These are phyloP conservation scores for Solanum etuberosum DNA, from an alignment of 257 asterid genomes.

Conservation along the genomic window DNA sequence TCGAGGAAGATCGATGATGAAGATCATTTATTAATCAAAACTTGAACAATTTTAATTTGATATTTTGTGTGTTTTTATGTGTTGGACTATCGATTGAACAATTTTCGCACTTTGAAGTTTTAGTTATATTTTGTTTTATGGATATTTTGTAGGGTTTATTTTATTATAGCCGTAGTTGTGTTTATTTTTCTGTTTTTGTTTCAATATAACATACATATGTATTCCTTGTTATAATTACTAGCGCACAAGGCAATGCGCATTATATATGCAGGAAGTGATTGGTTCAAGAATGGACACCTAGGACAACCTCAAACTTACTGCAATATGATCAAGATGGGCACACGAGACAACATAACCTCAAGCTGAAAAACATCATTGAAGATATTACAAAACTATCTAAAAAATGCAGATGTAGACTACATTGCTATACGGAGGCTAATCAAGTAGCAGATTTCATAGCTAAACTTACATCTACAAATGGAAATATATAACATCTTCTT, in stretches of 20 bases:
- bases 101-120: background rate
- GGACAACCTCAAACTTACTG: too few species aligned
- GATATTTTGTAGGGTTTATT: background rate
- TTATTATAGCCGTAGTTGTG: background rate
- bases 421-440: too few species aligned
- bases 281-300: background rate
- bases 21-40: background rate
- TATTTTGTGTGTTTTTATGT: background rate
- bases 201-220: background rate
- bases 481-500: too few species aligned
- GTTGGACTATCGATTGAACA: background rate
- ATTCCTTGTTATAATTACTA: background rate
- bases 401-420: too few species aligned
- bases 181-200: background rate
- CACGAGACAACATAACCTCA: background rate
- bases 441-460: too few species aligned
- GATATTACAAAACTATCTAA: too few species aligned
- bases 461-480: too few species aligned
- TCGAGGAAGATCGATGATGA: background rate
- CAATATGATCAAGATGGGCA: too few species aligned
- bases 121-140: background rate
- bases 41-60: background rate
- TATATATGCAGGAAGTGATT: background rate
- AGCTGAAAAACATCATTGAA: too few species aligned
- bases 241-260: background rate